Evolutionary conservation across 1,284 basidiomycete genomes (phyloP).

Genomic region (Golubevia sp.): DNA sequence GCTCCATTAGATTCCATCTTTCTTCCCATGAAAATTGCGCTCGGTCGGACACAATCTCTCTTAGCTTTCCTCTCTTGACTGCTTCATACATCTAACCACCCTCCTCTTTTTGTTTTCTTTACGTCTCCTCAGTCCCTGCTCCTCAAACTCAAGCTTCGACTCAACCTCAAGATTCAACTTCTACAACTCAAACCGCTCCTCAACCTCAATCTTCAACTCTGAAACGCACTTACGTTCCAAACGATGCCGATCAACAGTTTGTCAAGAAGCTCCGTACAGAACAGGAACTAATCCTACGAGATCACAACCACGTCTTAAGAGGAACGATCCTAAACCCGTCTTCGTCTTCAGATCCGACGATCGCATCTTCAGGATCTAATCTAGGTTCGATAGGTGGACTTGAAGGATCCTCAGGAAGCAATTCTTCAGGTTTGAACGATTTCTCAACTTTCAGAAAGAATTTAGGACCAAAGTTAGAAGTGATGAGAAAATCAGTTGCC

Average conservation of each 20-base stretch:
- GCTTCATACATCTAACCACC: conserved; percentile 9
- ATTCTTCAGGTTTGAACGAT: conserved; percentile 10
- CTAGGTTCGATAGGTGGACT: background rate
- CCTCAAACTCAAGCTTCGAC: background rate
- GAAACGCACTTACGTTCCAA: conserved; percentile 48
- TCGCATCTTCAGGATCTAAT: conserved; percentile 3
- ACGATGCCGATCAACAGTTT: conserved; percentile 46
- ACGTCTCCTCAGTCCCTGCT: conserved; percentile 4
- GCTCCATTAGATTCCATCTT: too few relatives aligned
- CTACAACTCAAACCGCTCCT: conserved; percentile 5
- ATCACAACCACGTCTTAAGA: conserved; percentile 36
- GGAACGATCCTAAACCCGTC: conserved; percentile 25
- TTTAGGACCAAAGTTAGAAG: conserved; percentile 35
- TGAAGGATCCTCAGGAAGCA: background rate
- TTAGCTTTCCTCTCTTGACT: background rate
- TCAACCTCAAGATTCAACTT: background rate
- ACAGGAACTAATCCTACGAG: conserved; percentile 41
- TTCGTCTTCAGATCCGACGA: conserved; percentile 13
- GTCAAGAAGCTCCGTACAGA: conserved; percentile 41
- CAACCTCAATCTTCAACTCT: conserved; percentile 7
- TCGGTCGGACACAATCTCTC: too few relatives aligned
- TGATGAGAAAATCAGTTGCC: conserved; percentile 12
- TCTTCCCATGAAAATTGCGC: too few relatives aligned
- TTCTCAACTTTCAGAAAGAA: conserved; percentile 24
- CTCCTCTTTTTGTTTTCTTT: conserved; percentile 10